Evolutionary conservation across 805 yeast genomes (phyloP).

Genomic region (Pichia scutulata): DNA sequence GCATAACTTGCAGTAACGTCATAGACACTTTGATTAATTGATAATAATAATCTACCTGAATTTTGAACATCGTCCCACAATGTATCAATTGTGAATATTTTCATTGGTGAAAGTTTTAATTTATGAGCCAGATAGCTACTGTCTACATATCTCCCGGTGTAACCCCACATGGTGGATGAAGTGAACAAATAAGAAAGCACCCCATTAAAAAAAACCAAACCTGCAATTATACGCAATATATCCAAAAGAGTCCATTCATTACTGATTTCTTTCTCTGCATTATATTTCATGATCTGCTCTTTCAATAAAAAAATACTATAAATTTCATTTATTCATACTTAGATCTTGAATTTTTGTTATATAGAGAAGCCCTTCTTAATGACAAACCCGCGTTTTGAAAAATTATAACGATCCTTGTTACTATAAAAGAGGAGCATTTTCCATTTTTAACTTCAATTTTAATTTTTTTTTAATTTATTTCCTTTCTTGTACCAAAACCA

Average conservation of each 20-base stretch:
- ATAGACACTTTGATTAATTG: conserved; percentile 51
- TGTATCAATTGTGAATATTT: conserved; percentile 36
- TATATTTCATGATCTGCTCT: neutral
- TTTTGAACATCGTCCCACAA: conserved; percentile 25
- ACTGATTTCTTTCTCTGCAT: neutral
- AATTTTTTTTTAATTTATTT: conserved; percentile 1
- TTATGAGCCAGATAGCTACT: conserved; percentile 29
- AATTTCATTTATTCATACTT: neutral
- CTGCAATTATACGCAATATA: conserved; percentile 36
- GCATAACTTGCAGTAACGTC: conserved; percentile 48
- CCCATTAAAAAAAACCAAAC: conserved; percentile 39
- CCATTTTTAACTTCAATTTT: neutral
- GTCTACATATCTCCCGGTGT: conserved; percentile 42
- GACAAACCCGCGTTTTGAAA: neutral
- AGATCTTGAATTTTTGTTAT: neutral
- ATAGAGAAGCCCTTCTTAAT: conserved; percentile 2
- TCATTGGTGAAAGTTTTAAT: conserved; percentile 14
- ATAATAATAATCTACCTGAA: conserved; percentile 37
- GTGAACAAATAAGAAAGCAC: conserved; percentile 53
- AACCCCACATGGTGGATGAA: conserved; percentile 53
- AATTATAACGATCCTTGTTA: neutral
- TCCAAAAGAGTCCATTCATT: conserved; percentile 28
- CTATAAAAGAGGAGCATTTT: neutral
- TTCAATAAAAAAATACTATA: neutral
- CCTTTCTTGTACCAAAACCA: conserved; percentile 27